These are phyloP conservation scores for Orbilia javanica DNA, from an alignment of 2,329 filamentous ascomycete genomes.

Conservation along the genomic window DNA sequence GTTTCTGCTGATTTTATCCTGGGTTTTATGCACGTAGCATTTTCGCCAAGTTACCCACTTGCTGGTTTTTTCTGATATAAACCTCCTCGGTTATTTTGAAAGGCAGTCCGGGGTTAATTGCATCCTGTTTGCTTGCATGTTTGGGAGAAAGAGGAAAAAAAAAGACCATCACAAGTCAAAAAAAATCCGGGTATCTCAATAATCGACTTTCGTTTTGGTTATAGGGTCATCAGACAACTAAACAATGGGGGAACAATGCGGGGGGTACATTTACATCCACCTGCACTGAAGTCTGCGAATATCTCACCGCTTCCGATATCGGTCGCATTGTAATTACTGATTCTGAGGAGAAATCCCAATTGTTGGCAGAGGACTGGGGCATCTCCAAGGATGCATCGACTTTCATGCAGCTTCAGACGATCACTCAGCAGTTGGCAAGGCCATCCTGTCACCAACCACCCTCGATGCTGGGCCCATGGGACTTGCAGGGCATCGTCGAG, in stretches of 20 bases:
- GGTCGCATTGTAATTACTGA: slow-evolving; percentile 6
- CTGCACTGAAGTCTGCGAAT: slow-evolving; percentile 18
- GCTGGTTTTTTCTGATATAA: slow-evolving; percentile 10
- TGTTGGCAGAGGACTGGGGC: background rate
- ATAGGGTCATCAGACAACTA: slow-evolving; percentile 1
- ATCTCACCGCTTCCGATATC: slow-evolving; percentile 46
- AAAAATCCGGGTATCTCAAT: background rate
- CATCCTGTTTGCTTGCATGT: no score
- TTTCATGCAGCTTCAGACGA: slow-evolving; percentile 26
- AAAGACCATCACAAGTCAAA: slow-evolving; percentile 17
- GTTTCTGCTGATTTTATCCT: slow-evolving; percentile 13
- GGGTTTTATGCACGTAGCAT: slow-evolving; percentile 21
- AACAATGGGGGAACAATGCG: slow-evolving; percentile 17
- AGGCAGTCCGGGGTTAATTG: background rate
- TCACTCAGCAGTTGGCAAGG: slow-evolving; percentile 10
- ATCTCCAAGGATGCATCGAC: slow-evolving; percentile 1
- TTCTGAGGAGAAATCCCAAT: background rate
- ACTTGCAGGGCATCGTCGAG: slow-evolving; percentile 2
- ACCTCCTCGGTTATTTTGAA: slow-evolving; percentile 21
- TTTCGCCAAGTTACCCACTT: slow-evolving; percentile 39
- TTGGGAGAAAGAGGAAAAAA: no score
- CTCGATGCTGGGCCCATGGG: background rate
- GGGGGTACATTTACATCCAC: background rate
- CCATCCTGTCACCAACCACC: slow-evolving; percentile 20
- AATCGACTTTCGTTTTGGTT: slow-evolving; percentile 9